phyloP scores from a whole-genome alignment of 2,329 filamentous ascomycete genomes.

The Penicillium italicum region DNA sequence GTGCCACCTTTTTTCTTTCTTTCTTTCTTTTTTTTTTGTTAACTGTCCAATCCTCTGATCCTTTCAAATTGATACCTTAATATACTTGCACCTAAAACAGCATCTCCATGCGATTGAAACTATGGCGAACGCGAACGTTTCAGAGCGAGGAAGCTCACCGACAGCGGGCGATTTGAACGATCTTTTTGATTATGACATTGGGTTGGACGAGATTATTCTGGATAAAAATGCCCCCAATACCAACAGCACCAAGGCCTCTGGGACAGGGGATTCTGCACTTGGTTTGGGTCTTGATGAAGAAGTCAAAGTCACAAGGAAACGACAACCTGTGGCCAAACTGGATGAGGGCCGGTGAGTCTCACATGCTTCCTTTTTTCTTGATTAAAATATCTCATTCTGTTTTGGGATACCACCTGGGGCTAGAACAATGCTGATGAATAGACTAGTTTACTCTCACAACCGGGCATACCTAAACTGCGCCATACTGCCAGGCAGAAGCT shows the following conservation, averaged over 20 bases:
- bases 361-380: neutral
- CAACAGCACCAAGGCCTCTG: slow-evolving; percentile 19
- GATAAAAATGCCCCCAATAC: slow-evolving; percentile 27
- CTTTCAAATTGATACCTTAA: neutral
- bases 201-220: slow-evolving; percentile 49
- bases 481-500: slow-evolving; percentile 65
- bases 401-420: neutral
- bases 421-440: neutral
- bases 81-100: neutral
- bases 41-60: neutral
- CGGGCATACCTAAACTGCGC: slow-evolving; percentile 78
- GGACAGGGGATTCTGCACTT: slow-evolving; percentile 45
- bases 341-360: slow-evolving; percentile 67
- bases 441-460: slow-evolving; percentile 69
- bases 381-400: neutral
- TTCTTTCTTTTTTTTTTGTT: neutral
- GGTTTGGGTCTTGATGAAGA: slow-evolving; percentile 80
- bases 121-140: slow-evolving; percentile 7
- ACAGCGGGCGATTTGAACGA: slow-evolving; percentile 57
- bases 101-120: neutral
- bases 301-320: slow-evolving; percentile 74
- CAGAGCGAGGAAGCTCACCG: slow-evolving; percentile 17
- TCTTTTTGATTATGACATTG: slow-evolving; percentile 73
- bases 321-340: slow-evolving; percentile 75
- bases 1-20: neutral